Percentiles rank a stretch among this genome's conserved stretches.
Conservation (phyloP, 257 asterid species). For the Linaria vulgaris region DNA sequence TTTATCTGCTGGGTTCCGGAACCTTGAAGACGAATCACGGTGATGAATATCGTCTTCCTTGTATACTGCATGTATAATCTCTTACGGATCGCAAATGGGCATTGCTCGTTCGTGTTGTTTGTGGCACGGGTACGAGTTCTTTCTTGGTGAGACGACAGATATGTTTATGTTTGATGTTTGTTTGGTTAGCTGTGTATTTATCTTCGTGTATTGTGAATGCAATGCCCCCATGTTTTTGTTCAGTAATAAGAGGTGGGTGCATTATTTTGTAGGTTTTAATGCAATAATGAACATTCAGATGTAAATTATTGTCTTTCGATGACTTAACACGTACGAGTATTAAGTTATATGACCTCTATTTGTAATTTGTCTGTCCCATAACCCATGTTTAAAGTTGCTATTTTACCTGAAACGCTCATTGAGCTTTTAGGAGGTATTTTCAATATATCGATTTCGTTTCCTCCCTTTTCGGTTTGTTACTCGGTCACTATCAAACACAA, state of each 20-base stretch:
- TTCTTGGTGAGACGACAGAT: slow-evolving; percentile 28
- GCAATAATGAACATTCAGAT: slow-evolving; percentile 27
- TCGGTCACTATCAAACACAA: no score
- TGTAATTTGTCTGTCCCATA: background rate
- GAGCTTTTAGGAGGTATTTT: no score
- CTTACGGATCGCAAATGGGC: slow-evolving; percentile 12
- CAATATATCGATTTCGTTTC: no score
- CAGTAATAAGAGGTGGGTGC: slow-evolving; percentile 44
- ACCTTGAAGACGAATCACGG: slow-evolving; percentile 91
- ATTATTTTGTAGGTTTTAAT: slow-evolving; percentile 20
- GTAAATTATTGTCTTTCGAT: slow-evolving; percentile 7
- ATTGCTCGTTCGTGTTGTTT: background rate
- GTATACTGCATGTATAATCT: background rate
- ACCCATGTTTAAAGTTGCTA: no score
- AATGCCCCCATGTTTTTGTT: slow-evolving; percentile 35
- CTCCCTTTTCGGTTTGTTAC: no score
- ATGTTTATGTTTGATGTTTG: slow-evolving; percentile 33
- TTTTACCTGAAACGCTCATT: no score
- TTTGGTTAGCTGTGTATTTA: slow-evolving; percentile 38
- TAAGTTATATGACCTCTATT: background rate
- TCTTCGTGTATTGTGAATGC: slow-evolving; percentile 19
- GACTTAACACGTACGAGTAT: no score
- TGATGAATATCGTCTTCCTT: slow-evolving; percentile 28
- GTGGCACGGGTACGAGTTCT: slow-evolving; percentile 27
- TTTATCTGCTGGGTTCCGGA: slow-evolving; percentile 93